Evolutionary conservation across 371 early-diverging fungal genomes (phyloP), one percentile per base, ranked within the genome.

Genomic region (Phascolomyces articulosus): DNA sequence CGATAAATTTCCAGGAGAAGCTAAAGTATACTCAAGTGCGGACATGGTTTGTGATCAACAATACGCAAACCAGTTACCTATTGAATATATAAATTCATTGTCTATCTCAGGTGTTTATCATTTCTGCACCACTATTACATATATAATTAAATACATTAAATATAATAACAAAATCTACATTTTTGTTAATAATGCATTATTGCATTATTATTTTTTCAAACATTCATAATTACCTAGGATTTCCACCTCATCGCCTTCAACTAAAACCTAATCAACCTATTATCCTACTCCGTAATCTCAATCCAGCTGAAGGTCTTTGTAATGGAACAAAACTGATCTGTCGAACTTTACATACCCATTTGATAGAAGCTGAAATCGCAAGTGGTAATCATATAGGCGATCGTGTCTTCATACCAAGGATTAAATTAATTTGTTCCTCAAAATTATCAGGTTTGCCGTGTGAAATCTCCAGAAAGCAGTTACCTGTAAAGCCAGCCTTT

Each of bases 321-420:
- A 72, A 74, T 60, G 70, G 74, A 9, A 74, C 71, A 20, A 31
- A 66, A 13, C 63, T 75, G 4, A 72, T 73, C 41, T 49, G 61
- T 10, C 38, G 64, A 27, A 49, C 24, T 7, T 41, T 70, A 6
- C 24, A 23, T 3, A 23, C 34, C 21, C 26, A 63, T 44, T 6
- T 69, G 2, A 65, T 69, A n/a, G 63, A 62, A 58, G 66, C 63
- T 9, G 62, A 41, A 16, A 63, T 70, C n/a, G 53, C 51, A 16
- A 53, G 31, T n/a, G 70, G 66, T 6, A 26, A 49, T 3, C 48
- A 51, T 41, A 27, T 23, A 18, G 64, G 57, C 23, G 13, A 56
- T 16, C 40, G 55, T 44, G 64, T 57, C 9, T 16, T 18, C 20
- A 44, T 63, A 27, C 64, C 64, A 8, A n/a, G 55, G 10, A 56